Evolutionary conservation across 495 filamentous ascomycete species (phyloP).

Genomic region (Neurospora sp.): DNA sequence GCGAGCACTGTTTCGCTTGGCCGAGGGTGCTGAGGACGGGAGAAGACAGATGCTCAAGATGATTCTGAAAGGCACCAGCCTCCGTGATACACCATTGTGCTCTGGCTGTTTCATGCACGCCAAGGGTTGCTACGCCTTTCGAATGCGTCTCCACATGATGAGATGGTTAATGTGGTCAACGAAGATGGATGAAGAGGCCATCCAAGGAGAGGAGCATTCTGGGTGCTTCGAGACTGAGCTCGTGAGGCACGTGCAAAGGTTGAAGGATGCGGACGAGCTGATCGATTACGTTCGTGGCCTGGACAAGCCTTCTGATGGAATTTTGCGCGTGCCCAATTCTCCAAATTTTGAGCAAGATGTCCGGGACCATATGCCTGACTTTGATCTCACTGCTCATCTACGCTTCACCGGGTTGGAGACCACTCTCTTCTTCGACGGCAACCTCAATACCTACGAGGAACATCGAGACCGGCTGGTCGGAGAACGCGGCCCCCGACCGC

Average conservation of each 20-base stretch:
- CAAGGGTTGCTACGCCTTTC: neutral
- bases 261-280: neutral
- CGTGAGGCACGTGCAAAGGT: neutral
- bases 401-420: neutral
- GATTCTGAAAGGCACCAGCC: neutral
- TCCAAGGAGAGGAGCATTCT: neutral
- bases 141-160: neutral
- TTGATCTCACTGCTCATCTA: neutral
- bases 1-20: neutral
- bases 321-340: neutral
- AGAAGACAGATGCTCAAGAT: neutral
- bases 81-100: neutral
- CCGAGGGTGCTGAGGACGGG: neutral
- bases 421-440: neutral
- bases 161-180: neutral
- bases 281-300: neutral
- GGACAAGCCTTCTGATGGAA: neutral
- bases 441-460: neutral
- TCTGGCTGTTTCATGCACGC: neutral
- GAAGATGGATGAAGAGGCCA: neutral
- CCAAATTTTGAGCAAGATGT: neutral
- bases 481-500: neutral
- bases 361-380: neutral
- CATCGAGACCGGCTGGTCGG: neutral
- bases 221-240: neutral